phyloP scores from a whole-genome alignment of 2,329 filamentous ascomycete genomes.

The Cordyceps militaris region DNA sequence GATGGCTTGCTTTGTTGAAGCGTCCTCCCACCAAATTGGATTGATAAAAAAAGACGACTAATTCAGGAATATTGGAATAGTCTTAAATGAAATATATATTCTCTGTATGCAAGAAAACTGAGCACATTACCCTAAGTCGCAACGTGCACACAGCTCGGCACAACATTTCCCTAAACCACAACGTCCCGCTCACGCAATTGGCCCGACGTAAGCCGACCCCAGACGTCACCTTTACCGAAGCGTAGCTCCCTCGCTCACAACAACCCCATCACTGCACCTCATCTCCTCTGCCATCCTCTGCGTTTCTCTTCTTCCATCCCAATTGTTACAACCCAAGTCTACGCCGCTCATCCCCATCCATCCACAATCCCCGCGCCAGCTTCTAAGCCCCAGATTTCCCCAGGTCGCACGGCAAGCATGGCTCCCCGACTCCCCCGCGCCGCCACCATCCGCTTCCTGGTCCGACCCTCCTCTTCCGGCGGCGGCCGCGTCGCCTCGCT shows the following conservation, averaged over 20 bases:
- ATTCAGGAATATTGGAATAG: too few relatives aligned
- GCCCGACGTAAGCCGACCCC: slow-evolving; percentile 12
- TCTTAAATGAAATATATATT: too few relatives aligned
- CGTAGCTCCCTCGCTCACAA: neutral
- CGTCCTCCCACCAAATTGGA: too few relatives aligned
- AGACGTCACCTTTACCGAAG: slow-evolving; percentile 2
- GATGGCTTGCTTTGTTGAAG: too few relatives aligned
- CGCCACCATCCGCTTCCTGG: slow-evolving; percentile 21
- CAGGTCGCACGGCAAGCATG: neutral
- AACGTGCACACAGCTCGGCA: neutral
- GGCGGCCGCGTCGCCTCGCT: slow-evolving; percentile 12
- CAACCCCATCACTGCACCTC: neutral
- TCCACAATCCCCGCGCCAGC: neutral
- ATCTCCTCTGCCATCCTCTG: neutral
- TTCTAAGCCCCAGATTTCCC: neutral
- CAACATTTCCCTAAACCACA: neutral
- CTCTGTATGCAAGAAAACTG: neutral
- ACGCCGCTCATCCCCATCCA: neutral
- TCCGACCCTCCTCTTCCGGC: slow-evolving; percentile 16
- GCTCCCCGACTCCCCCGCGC: slow-evolving; percentile 10
- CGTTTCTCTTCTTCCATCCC: neutral
- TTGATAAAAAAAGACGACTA: too few relatives aligned
- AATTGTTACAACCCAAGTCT: neutral
- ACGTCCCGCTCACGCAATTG: neutral
- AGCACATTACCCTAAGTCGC: too few relatives aligned